These are phyloP conservation scores for Pythium chondricola DNA, from an alignment of 352 stramenopile genomes.

Conservation along the genomic window DNA sequence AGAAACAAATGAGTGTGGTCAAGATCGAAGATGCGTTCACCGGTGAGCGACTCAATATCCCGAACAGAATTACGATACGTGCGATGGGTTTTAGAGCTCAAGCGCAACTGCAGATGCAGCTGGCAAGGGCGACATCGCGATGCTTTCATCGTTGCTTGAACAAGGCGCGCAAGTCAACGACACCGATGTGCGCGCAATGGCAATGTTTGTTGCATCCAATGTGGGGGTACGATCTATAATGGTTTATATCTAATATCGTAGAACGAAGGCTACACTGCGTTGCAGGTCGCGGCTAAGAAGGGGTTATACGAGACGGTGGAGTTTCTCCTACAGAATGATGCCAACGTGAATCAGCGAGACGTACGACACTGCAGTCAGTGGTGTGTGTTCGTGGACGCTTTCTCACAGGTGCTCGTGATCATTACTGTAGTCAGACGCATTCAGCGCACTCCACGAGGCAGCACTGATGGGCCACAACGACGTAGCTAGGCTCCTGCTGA, in stretches of 20 bases:
- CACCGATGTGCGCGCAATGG: conserved; percentile 36
- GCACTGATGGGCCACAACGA: conserved; percentile 58
- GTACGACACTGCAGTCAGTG: conserved; percentile 25
- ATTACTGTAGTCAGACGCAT: conserved; percentile 49
- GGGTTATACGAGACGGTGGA: conserved; percentile 42
- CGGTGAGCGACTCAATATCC: conserved; percentile 14
- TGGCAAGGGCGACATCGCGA: conserved; percentile 25
- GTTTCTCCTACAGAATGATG: conserved; percentile 39
- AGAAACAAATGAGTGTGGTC: conserved; percentile 31
- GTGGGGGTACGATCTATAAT: not conserved
- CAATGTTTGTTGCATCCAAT: too few species aligned
- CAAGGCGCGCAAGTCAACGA: conserved; percentile 48
- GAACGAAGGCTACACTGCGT: conserved; percentile 52
- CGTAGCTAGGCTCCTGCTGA: conserved; percentile 48
- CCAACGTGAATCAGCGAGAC: conserved; percentile 59
- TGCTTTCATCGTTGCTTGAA: conserved; percentile 29
- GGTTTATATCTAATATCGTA: conserved; percentile 21
- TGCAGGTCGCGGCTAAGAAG: conserved; percentile 56
- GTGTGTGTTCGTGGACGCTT: not conserved
- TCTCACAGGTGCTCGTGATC: too few species aligned
- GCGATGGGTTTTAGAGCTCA: not conserved
- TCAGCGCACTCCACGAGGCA: conserved; percentile 61
- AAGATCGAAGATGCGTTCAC: conserved; percentile 67
- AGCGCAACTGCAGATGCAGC: conserved; percentile 55
- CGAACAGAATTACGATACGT: not conserved